Base-by-base conservation (phyloP, 2,329 filamentous ascomycete species). In the Rutstroemia sp. region DNA sequence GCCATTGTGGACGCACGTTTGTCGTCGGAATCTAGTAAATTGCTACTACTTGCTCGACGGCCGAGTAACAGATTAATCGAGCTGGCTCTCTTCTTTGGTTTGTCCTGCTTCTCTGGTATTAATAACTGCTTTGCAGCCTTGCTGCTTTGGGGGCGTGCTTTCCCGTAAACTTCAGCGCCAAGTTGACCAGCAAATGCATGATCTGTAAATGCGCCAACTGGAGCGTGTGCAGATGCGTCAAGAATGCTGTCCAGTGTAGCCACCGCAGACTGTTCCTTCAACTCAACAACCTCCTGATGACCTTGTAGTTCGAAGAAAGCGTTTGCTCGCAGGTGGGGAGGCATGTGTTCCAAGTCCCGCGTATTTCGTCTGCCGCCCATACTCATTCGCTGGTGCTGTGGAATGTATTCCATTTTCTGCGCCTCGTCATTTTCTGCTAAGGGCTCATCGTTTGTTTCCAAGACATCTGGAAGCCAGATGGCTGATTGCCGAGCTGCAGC, bases 221-320 rank as follows among this genome's bases (percentile, higher is more conserved):
- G 94, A 0, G 94, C 92, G 58, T 80, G 82, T 2, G 89, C 88
- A 2, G 92, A 94, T 7, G 92, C 94, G 68, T 96, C 88, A 16
- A 99, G 79, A 53, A 99, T 95, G 68, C 84, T 92, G 63, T 99
- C 92, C 7, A 99, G 79, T 0, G 92, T 96, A 44, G 83, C 86
- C 68, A 91, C 89, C 10, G 92, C 92, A 25, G 94, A 97, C 17
- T 89, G 87, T 57, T 88, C 84, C 69, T 84, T 85, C 54, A 85
- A 68, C 62, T 85, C 76, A 21, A 86, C 74, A 12, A 75, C 71
- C 5, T 78, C 73, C 2, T 71, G 64, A 5, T 79, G 68, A 3
- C 81, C 76, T 21, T n/a, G 44, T 0, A 82, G 65, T 57, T 97
- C 92, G 66, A 97, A 97, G 72, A 89, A 97, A 27, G 88, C 83